These are phyloP conservation scores for Trypanosoma congolense DNA, from an alignment of 208 protist genomes.

Conservation along the genomic window DNA sequence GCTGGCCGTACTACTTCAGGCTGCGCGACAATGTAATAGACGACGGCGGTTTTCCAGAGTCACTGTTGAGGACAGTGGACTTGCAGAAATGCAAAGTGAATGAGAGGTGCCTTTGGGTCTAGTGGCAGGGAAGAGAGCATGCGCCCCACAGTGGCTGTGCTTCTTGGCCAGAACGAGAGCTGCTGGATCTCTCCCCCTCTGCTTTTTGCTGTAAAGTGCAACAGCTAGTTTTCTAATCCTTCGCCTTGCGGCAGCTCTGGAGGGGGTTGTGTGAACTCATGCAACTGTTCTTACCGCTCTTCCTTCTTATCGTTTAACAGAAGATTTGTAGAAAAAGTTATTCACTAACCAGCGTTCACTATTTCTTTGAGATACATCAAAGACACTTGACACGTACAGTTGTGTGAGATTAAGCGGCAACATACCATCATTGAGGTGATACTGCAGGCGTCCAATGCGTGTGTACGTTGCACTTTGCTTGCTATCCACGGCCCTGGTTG, in stretches of 20 bases:
- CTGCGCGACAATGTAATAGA: constrained; percentile 10
- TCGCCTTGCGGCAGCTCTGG: too few species aligned
- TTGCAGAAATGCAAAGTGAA: constrained; percentile 27
- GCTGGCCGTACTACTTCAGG: constrained; percentile 22
- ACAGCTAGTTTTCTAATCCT: not conserved
- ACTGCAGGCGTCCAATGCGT: not conserved
- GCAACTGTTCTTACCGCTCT: too few species aligned
- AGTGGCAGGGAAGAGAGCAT: too few species aligned
- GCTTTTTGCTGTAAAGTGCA: not conserved
- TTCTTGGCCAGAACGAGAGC: too few species aligned
- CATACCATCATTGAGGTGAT: not conserved
- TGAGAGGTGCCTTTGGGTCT: constrained; percentile 21
- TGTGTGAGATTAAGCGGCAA: too few species aligned
- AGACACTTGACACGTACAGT: too few species aligned
- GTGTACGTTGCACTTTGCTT: not conserved
- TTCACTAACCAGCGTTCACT: too few species aligned
- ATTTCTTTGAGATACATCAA: too few species aligned
- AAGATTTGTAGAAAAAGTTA: too few species aligned
- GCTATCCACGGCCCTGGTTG: constrained; percentile 10
- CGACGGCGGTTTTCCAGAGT: constrained; percentile 15
- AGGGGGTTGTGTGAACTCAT: not conserved
- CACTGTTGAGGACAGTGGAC: constrained; percentile 18
- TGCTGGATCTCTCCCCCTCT: too few species aligned
- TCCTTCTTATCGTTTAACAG: too few species aligned
- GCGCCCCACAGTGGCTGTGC: too few species aligned